Conservation (phyloP, 495 filamentous ascomycete genomes). For the Glonium stellatum region DNA sequence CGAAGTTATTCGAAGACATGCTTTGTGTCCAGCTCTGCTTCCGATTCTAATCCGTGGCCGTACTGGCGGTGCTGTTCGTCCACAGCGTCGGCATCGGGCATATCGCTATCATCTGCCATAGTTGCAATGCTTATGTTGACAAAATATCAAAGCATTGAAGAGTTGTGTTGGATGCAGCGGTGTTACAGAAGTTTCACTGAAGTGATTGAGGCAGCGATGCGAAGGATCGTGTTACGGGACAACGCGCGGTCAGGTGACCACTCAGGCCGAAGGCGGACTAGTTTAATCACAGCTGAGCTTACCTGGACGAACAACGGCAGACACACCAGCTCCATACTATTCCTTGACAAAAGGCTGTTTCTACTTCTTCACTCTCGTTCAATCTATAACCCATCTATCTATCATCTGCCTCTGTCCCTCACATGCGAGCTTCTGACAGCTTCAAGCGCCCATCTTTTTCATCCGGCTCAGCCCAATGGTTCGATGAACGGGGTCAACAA, state of each 20-base stretch:
- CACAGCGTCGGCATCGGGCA: conserved; percentile 35
- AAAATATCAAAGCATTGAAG: background rate
- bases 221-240: background rate
- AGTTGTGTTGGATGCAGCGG: background rate
- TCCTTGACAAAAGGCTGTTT: background rate
- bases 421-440: background rate
- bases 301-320: no score
- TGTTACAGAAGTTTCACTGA: no score
- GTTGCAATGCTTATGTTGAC: background rate
- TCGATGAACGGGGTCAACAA: conserved; percentile 22
- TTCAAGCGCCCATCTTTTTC: background rate
- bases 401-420: background rate
- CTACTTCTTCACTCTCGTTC: background rate
- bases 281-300: no score
- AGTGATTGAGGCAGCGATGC: conserved; percentile 8
- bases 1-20: conserved; percentile 29
- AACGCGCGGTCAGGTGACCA: conserved; percentile 11
- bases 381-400: background rate
- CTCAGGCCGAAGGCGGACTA: no score
- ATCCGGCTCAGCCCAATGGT: conserved; percentile 21
- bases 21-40: conserved; percentile 59
- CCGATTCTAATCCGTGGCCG: conserved; percentile 37
- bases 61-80: conserved; percentile 40
- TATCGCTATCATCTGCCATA: conserved; percentile 31
- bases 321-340: background rate